Evolutionary conservation across 805 yeast species (phyloP).

Genomic region (Isabelozyma heimii): DNA sequence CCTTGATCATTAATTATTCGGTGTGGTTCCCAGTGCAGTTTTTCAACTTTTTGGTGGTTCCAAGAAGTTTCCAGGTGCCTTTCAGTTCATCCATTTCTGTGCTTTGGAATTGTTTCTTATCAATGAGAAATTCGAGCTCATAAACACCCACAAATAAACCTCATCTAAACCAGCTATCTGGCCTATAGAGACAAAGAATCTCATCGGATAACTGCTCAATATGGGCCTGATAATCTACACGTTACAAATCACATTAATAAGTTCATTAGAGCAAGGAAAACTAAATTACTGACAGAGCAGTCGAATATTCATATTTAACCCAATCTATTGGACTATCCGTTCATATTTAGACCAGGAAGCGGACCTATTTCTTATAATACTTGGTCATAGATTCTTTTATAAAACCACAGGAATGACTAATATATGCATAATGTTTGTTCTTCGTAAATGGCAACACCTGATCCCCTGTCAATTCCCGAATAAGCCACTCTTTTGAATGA

Average conservation of each 20-base stretch:
- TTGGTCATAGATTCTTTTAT: background rate
- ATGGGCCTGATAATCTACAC: too few species aligned
- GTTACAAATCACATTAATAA: too few species aligned
- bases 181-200: conserved; percentile 6
- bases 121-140: conserved; percentile 57
- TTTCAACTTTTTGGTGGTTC: conserved; percentile 67
- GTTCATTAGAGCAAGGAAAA: background rate
- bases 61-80: conserved; percentile 79
- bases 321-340: too few species aligned
- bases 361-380: too few species aligned
- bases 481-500: too few species aligned
- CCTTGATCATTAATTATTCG: conserved; percentile 63
- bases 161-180: too few species aligned
- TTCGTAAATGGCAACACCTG: background rate
- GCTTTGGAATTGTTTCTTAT: conserved; percentile 90
- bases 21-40: conserved; percentile 87
- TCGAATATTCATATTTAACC: too few species aligned
- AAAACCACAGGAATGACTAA: background rate
- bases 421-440: background rate
- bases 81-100: conserved; percentile 85
- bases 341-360: too few species aligned
- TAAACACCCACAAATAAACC: background rate
- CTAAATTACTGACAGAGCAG: too few species aligned
- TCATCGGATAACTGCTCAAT: background rate
- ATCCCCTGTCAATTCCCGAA: too few species aligned